These are phyloP conservation scores for Teratosphaeria pseudoeucalypti DNA, from an alignment of 2,329 filamentous ascomycete species.

Conservation along the genomic window DNA sequence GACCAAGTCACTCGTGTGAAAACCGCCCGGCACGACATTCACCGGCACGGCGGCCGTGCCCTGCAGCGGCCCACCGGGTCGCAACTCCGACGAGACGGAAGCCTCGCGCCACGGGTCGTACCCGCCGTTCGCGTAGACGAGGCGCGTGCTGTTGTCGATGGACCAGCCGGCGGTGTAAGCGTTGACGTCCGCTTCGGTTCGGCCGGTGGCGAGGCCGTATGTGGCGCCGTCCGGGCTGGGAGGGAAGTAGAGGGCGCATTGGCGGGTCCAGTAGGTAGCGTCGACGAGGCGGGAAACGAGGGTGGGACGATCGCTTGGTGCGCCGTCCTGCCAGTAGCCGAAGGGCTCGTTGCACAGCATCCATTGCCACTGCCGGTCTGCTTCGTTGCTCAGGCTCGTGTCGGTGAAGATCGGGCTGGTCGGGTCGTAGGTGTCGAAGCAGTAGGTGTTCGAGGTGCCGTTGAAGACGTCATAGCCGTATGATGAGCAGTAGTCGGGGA, in stretches of 20 bases:
- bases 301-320: conserved; percentile 34
- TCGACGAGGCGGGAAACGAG: conserved; percentile 44
- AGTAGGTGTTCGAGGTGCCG: conserved; percentile 34
- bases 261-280: conserved; percentile 44
- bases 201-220: conserved; percentile 39
- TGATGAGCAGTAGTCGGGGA: conserved; percentile 39
- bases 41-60: conserved; percentile 41
- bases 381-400: conserved; percentile 34
- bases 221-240: conserved; percentile 36
- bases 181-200: conserved; percentile 42
- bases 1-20: conserved; percentile 47
- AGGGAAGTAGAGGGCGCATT: conserved; percentile 49
- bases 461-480: conserved; percentile 40
- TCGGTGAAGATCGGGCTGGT: conserved; percentile 43
- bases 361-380: conserved; percentile 49
- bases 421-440: conserved; percentile 44
- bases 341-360: conserved; percentile 55
- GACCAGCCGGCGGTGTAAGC: conserved; percentile 47
- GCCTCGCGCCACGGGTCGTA: conserved; percentile 51
- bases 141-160: conserved; percentile 37
- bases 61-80: conserved; percentile 44
- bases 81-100: conserved; percentile 38
- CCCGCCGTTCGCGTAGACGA: conserved; percentile 50
- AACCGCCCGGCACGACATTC: conserved; percentile 42
- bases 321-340: conserved; percentile 46